Evolutionary conservation across 257 asterid genomes (phyloP), one percentile per base, ranked within the genome.

Genomic region (Pogostemon cablin): DNA sequence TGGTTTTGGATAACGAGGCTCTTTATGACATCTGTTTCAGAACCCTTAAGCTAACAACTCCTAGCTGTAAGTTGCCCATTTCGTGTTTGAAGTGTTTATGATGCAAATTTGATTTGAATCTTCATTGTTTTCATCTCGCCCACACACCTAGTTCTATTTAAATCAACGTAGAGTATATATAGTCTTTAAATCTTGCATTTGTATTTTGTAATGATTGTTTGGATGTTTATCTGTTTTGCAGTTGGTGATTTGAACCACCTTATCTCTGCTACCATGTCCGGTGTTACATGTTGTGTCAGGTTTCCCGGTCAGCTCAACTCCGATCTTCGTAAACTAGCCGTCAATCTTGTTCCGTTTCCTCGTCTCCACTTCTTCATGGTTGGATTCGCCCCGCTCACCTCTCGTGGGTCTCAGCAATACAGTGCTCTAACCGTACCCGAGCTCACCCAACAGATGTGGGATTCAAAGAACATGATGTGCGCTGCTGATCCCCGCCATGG

Each of bases 241-340:
- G 81, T 77, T 72, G 81, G 81, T 44, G 81, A 77, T 67, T 50
- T 77, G 69, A 77, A 77, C 78, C 81, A 77, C 58, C 62, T 77
- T 9, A 77, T 77, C 12, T 77, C 81, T 11, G 81, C 81, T n/a
- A 77, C 81, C 56, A 77, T 77, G 81, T 77, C 81, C 2, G 81
- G 81, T 17, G 81, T 77, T 6, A 77, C 81, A 15, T 77, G 81
- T 56, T 72, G 78, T 25, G 75, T 77, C 3, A 53, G 78, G 62
- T 77, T 77, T 15, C 81, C 81, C 0, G 81, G 81, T 2, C 81
- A 77, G 71, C 75, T 77, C 1, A 77, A 77, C 57, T 77, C 81
- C 0, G 81, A 77, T 67, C 81, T 77, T 0, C 81, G 81, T 5
- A 77, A 77, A 7, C 81, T 77, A 0, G 78, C 81, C 0, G 81